Conservation (phyloP, 202 grass and related monocot species). For the Alloteropsis angusta region DNA sequence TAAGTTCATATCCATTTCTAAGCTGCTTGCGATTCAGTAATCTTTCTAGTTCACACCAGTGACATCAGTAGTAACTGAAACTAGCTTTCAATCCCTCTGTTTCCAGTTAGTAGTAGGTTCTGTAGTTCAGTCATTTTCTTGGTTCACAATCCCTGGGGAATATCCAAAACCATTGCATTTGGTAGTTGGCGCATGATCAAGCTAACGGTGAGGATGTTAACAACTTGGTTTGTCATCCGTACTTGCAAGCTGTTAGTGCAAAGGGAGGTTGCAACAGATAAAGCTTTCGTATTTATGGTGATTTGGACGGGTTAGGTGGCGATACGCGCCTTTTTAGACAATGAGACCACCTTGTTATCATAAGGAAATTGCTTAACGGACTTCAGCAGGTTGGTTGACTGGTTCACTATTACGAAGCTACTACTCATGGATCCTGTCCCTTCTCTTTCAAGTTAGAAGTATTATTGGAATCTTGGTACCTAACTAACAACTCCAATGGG, state of each 20-base stretch:
- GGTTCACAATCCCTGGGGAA: background rate
- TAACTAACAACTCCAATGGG: slow-evolving; percentile 22
- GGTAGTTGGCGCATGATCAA: background rate
- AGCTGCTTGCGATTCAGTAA: background rate
- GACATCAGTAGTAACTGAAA: background rate
- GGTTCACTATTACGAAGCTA: background rate
- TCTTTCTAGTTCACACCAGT: background rate
- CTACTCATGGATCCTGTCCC: slow-evolving; percentile 6
- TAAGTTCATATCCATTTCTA: slow-evolving; percentile 37
- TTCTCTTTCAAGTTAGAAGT: slow-evolving; percentile 25
- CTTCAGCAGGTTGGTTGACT: background rate
- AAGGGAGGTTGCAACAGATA: slow-evolving; percentile 25
- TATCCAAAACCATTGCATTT: background rate
- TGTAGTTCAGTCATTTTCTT: background rate
- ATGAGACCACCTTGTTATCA: slow-evolving; percentile 3
- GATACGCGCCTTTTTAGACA: background rate
- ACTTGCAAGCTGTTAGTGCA: slow-evolving; percentile 3
- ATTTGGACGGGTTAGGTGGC: slow-evolving; percentile 17
- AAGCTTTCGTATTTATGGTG: slow-evolving; percentile 31
- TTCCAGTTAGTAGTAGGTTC: background rate
- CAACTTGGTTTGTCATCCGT: background rate
- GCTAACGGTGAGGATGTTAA: slow-evolving; percentile 13
- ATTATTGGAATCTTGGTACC: slow-evolving; percentile 16
- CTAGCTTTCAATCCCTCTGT: background rate
- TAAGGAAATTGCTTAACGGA: slow-evolving; percentile 22